A percentile compares a stretch with the other conserved stretches of the same genome.
These are phyloP conservation scores for Rhododendron ferrugineum DNA, from an alignment of 148 eudicot genomes.

Conservation along the genomic window DNA sequence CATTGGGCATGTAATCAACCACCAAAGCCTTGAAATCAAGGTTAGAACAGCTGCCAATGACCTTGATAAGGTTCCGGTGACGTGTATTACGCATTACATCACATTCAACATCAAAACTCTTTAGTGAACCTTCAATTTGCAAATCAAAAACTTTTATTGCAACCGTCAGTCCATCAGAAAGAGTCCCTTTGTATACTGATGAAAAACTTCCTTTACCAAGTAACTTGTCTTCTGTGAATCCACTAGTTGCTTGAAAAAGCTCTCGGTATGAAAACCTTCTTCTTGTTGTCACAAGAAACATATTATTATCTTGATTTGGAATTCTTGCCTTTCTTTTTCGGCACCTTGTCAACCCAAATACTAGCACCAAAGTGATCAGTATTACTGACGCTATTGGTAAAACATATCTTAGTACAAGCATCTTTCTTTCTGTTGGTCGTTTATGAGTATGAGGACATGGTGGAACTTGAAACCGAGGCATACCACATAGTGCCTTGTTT, in stretches of 20 bases:
- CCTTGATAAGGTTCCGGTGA: constrained; percentile 8
- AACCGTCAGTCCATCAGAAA: neutral
- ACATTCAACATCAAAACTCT: constrained; percentile 8
- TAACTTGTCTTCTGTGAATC: neutral
- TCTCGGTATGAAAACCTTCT: constrained; percentile 8
- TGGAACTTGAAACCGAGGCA: constrained; percentile 3
- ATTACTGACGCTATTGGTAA: neutral
- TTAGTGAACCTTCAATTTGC: constrained; percentile 1
- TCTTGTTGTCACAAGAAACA: neutral
- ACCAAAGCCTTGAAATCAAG: constrained; percentile 11
- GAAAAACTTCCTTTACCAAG: constrained; percentile 9
- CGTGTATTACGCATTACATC: neutral
- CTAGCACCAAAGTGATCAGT: neutral
- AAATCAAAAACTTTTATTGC: constrained; percentile 1
- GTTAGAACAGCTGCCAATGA: constrained; percentile 7
- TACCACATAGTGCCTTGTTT: constrained; percentile 10
- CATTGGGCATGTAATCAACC: constrained; percentile 9
- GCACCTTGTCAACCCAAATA: neutral
- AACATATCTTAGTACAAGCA: neutral
- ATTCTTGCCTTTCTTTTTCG: neutral
- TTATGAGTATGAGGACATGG: neutral
- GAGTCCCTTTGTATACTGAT: constrained; percentile 7
- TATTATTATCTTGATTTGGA: neutral
- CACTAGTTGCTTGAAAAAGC: constrained; percentile 3
- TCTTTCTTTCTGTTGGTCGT: neutral